Percentiles rank a stretch among this genome's conserved stretches.
These are phyloP conservation scores for Penicillium psychrosexuale DNA, from an alignment of 2,329 filamentous ascomycete species.

Conservation along the genomic window DNA sequence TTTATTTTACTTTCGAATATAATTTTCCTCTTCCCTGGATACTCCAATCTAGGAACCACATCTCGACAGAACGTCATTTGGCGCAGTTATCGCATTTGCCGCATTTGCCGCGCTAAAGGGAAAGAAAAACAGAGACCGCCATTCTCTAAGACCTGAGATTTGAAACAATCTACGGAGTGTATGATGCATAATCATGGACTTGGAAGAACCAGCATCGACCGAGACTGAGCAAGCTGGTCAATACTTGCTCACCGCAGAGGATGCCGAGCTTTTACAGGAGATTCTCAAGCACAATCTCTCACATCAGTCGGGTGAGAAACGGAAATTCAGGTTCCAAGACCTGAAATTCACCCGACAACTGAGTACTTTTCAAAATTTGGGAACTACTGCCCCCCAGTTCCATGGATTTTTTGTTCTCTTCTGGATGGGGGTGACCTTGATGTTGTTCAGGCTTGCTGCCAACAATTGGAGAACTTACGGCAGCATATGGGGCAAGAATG, in stretches of 20 bases:
- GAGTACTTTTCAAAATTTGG: slow-evolving; percentile 68
- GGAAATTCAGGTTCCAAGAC: slow-evolving; percentile 48
- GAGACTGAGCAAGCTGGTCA: slow-evolving; percentile 27
- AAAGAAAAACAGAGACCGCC: too few species aligned
- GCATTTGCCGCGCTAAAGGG: neutral
- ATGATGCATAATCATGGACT: neutral
- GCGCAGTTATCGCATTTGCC: neutral
- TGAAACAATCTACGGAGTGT: neutral
- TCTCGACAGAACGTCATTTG: neutral
- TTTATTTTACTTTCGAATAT: neutral
- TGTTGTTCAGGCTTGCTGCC: slow-evolving; percentile 64
- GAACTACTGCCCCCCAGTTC: slow-evolving; percentile 65
- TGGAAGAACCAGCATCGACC: neutral
- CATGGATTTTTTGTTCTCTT: slow-evolving; percentile 78
- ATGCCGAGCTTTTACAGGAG: slow-evolving; percentile 47
- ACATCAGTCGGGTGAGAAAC: slow-evolving; percentile 30
- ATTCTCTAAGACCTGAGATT: neutral
- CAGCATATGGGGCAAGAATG: slow-evolving; percentile 65
- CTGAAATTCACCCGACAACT: slow-evolving; percentile 71
- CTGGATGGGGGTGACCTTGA: slow-evolving; percentile 61
- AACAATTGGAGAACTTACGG: slow-evolving; percentile 68
- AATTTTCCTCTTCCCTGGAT: neutral
- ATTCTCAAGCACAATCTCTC: slow-evolving; percentile 46
- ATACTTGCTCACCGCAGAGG: slow-evolving; percentile 51
- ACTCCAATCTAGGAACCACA: neutral